These are phyloP conservation scores for Solanum commersonii DNA, from an alignment of 257 asterid genomes.

Conservation along the genomic window DNA sequence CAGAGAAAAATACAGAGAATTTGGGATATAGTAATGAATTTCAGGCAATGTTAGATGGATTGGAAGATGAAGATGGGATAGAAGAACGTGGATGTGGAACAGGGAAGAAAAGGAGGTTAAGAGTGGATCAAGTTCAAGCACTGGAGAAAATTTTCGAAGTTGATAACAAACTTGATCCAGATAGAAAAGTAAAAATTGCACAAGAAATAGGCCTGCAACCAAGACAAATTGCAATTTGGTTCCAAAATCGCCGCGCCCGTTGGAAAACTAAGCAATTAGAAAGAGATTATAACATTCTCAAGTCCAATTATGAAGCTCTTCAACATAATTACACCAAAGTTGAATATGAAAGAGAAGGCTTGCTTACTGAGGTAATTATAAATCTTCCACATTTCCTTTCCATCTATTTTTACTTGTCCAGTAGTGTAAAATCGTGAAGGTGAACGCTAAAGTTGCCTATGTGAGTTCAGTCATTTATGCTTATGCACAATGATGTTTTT, in stretches of 20 bases:
- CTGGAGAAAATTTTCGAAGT: conserved; percentile 35
- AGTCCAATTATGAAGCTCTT: conserved; percentile 29
- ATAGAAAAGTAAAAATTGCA: conserved; percentile 27
- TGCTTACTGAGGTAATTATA: conserved; percentile 22
- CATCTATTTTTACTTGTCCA: not conserved
- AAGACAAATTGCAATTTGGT: conserved; percentile 45
- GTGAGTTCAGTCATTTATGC: not conserved
- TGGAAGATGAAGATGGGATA: conserved; percentile 24
- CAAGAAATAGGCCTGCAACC: conserved; percentile 39
- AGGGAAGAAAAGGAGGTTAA: conserved; percentile 36
- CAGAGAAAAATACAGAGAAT: conserved; percentile 9
- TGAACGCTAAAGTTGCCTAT: not conserved
- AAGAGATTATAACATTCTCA: conserved; percentile 29
- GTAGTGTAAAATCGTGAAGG: not conserved
- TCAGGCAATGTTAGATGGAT: conserved; percentile 27
- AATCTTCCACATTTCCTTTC: not conserved
- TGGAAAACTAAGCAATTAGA: conserved; percentile 43
- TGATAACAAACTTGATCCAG: conserved; percentile 40
- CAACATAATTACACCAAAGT: conserved; percentile 19
- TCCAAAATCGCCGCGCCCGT: conserved; percentile 43
- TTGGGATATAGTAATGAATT: conserved; percentile 13
- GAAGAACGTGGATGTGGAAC: conserved; percentile 17
- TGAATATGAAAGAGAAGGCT: conserved; percentile 21
- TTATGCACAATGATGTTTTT: not conserved
- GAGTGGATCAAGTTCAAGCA: conserved; percentile 30